These are phyloP conservation scores for Choanephora cucurbitarum DNA, from an alignment of 371 early-diverging fungal species.

Conservation along the genomic window DNA sequence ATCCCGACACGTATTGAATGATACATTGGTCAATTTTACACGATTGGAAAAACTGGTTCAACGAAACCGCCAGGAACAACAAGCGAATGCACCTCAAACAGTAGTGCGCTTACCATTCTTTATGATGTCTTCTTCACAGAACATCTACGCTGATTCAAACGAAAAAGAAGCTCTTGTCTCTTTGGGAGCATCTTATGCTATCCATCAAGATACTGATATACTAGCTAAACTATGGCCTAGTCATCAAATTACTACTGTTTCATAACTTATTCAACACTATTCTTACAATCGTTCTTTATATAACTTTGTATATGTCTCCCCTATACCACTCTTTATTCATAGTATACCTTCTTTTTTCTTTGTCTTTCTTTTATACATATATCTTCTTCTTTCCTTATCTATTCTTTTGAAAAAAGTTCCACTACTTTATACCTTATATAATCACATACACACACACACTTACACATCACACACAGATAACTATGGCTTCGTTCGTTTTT, in stretches of 20 bases:
- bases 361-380: no score
- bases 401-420: no score
- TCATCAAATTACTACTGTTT: slow-evolving; percentile 6
- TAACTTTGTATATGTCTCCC: background rate
- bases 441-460: no score
- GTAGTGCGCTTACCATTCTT: slow-evolving; percentile 17
- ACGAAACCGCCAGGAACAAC: slow-evolving; percentile 12
- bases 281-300: background rate
- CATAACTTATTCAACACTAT: slow-evolving; percentile 2
- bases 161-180: slow-evolving; percentile 13
- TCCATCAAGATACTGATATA: slow-evolving; percentile 17
- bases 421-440: no score
- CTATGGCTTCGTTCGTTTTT: no score
- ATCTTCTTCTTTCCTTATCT: no score
- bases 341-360: no score
- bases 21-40: slow-evolving; percentile 4
- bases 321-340: no score
- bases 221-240: slow-evolving; percentile 21
- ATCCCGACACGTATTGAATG: slow-evolving; percentile 4
- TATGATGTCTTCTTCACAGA: slow-evolving; percentile 6
- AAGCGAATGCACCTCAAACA: background rate
- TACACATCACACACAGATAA: no score
- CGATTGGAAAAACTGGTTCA: slow-evolving; percentile 12
- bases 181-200: slow-evolving; percentile 3
- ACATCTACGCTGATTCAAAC: slow-evolving; percentile 6